Evolutionary conservation across 2,329 filamentous ascomycete species (phyloP).

Genomic region (Diaporthe amygdali): DNA sequence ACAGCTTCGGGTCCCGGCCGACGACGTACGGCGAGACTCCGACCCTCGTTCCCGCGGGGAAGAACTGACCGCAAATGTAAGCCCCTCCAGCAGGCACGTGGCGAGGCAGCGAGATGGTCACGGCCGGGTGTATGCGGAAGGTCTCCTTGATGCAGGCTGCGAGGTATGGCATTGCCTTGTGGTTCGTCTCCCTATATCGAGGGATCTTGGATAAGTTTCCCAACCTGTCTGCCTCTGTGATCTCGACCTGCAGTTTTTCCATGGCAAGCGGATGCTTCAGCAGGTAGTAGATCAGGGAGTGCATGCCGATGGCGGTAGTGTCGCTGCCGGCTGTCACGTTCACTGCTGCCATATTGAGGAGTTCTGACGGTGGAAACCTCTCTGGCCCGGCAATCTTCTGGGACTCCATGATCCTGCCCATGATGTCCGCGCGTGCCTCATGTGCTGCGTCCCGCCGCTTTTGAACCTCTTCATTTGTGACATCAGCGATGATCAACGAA

Average conservation of each 20-base stretch:
- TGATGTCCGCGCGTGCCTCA: not conserved
- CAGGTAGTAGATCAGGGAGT: not conserved
- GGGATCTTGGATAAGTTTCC: slow-evolving; percentile 55
- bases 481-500: not conserved
- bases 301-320: not conserved
- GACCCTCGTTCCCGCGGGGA: slow-evolving; percentile 44
- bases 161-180: slow-evolving; percentile 49
- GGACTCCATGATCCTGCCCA: not conserved
- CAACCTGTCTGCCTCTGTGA: slow-evolving; percentile 61
- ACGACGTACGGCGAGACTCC: slow-evolving; percentile 41
- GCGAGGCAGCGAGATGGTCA: slow-evolving; percentile 52
- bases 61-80: slow-evolving; percentile 35
- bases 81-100: slow-evolving; percentile 35
- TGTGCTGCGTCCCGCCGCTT: not conserved
- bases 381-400: not conserved
- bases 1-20: slow-evolving; percentile 36
- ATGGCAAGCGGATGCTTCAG: slow-evolving; percentile 64
- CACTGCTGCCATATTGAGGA: not conserved
- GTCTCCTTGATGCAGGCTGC: slow-evolving; percentile 69
- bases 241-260: slow-evolving; percentile 73
- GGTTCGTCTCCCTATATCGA: slow-evolving; percentile 67
- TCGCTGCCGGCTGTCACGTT: not conserved
- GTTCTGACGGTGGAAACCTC: not conserved
- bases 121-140: slow-evolving; percentile 66
- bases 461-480: not conserved